Evolutionary conservation across 306 rosid species (phyloP).

Genomic region (cucumber (Cucumis sativus)): Cucumber_9930_V3 NC_026661.2:20536001-20536500

Average conservation of each 20-base stretch:
- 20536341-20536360: not conserved
- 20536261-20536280: not conserved
- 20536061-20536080: slow-evolving; percentile 10
- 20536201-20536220: slow-evolving; percentile 14
- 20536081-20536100: slow-evolving; percentile 16
- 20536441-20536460: not conserved
- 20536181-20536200: slow-evolving; percentile 47
- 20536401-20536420: not conserved
- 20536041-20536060: slow-evolving; percentile 14
- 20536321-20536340: not conserved
- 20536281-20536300: slow-evolving; percentile 1
- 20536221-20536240: slow-evolving; percentile 4
- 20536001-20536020: slow-evolving; percentile 75
- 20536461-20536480: not conserved
- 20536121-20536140: slow-evolving; percentile 40
- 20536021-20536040: slow-evolving; percentile 26
- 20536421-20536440: not conserved
- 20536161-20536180: slow-evolving; percentile 38
- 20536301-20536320: not conserved
- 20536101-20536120: slow-evolving; percentile 21
- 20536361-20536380: slow-evolving; percentile 1
- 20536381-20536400: slow-evolving; percentile 2
- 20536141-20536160: slow-evolving; percentile 47
- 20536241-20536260: not conserved
- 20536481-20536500: not conserved